Evolutionary conservation across 2,329 filamentous ascomycete species (phyloP), one percentile per base, ranked within the genome.

Genomic region (Dichotomopilus funicola): DNA sequence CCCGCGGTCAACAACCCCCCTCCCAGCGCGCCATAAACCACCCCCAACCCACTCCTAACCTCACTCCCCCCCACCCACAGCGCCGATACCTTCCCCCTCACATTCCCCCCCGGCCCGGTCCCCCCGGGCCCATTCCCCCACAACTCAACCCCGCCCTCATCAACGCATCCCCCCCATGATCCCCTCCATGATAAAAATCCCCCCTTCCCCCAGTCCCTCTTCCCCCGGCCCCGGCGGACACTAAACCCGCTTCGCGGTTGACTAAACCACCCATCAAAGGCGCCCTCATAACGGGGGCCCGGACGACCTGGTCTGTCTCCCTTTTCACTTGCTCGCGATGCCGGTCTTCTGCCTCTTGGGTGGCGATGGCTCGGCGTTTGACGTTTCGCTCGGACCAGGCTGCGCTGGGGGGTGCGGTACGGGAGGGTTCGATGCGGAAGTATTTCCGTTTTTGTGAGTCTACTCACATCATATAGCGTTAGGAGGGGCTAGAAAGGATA

Each of bases 401-500:
- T 2, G 60, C 60, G 11, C 33, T n/a, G 0, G 33, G 60, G 0
- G 81, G 76, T 0, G 81, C 64, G 1, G 62, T 64, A 33, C 78
- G 75, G 41, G 79, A 74, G 46, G 75, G 78, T 65, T 86, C 80
- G 49, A 88, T 79, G 63, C 82, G 85, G 69, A 88, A 89, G 64
- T 88, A 89, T 60, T 81, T 85, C 40, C 77, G 78, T 67, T 82
- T 87, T 44, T 76, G 75, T 11, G 68, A 51, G 58, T 84, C 81
- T 83, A 34, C 12, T 19, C 34, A 9, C 38, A 6, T 13, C 19
- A 27, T 27, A 27, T 27, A 27, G 19, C 19, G 19, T 27, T 27
- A 27, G 19, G 19, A 27, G 19, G 19, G 19, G 19, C 19, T 27
- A 27, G 19, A 27, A 27, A 27, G 19, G 19, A 27, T 27, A 34